Conservation (phyloP, 2,329 filamentous ascomycete species). For the Dactylellina cionopaga region DNA sequence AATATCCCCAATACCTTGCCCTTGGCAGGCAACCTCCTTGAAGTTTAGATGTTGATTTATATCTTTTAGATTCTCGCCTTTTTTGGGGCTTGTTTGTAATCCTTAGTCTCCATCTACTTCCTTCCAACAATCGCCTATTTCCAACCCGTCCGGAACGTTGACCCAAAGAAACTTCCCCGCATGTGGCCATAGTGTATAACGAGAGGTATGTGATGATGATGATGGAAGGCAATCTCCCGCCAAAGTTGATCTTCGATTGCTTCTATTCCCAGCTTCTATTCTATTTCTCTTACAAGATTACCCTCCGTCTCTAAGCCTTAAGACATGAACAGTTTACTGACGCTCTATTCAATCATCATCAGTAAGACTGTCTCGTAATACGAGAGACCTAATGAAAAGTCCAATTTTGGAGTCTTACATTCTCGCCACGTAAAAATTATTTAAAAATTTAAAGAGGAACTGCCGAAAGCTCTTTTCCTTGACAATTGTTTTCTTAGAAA, state of each 20-base stretch:
- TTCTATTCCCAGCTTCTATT: too few relatives aligned
- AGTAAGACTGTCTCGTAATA: slow-evolving; percentile 52
- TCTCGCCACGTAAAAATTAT: slow-evolving; percentile 30
- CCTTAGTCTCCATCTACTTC: slow-evolving; percentile 5
- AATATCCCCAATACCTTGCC: slow-evolving; percentile 23
- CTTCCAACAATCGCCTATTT: background rate
- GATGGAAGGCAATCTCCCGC: slow-evolving; percentile 19
- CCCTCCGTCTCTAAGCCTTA: too few relatives aligned
- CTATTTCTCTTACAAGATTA: too few relatives aligned
- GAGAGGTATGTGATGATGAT: background rate
- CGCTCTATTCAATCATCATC: slow-evolving; percentile 18
- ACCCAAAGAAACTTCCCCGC: slow-evolving; percentile 9
- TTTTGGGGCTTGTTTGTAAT: background rate
- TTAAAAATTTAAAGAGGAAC: slow-evolving; percentile 26
- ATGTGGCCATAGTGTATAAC: slow-evolving; percentile 7
- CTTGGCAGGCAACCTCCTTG: background rate
- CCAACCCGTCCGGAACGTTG: slow-evolving; percentile 2
- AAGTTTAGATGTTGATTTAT: slow-evolving; percentile 31
- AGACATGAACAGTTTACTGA: background rate
- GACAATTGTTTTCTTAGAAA: background rate
- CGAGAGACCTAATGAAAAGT: slow-evolving; percentile 37
- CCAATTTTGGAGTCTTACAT: slow-evolving; percentile 50
- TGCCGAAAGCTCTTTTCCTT: slow-evolving; percentile 43
- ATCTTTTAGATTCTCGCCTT: slow-evolving; percentile 30
- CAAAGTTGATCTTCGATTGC: slow-evolving; percentile 12